These are phyloP conservation scores for Trichophyton schoenleinii DNA, from an alignment of 2,329 filamentous ascomycete genomes.

Conservation along the genomic window DNA sequence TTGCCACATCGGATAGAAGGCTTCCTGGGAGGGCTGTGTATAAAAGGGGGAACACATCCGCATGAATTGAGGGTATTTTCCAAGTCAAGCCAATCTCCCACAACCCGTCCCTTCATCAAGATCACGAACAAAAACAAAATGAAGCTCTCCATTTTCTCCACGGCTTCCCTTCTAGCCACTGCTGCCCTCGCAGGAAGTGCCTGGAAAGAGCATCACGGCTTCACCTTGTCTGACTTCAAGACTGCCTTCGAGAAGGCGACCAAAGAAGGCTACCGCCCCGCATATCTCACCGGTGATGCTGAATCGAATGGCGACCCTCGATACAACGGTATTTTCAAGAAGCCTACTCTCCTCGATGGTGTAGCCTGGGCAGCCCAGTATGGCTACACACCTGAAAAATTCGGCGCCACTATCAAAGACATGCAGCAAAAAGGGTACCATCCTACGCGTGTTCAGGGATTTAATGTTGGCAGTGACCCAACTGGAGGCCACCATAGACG, in stretches of 20 bases:
- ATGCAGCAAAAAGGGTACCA: slow-evolving; percentile 6
- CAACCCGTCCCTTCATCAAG: neutral
- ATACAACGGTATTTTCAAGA: slow-evolving; percentile 10
- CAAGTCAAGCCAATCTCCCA: neutral
- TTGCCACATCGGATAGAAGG: neutral
- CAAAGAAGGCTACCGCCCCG: slow-evolving; percentile 7
- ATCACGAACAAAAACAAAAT: neutral
- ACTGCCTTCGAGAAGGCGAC: slow-evolving; percentile 5
- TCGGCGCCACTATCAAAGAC: slow-evolving; percentile 6
- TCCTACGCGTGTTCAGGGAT: neutral
- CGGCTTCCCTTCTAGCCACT: neutral
- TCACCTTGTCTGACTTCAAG: slow-evolving; percentile 8
- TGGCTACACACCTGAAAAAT: slow-evolving; percentile 5
- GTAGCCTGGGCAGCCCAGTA: slow-evolving; percentile 7
- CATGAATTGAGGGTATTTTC: too few species aligned
- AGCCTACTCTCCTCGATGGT: neutral
- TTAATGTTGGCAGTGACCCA: neutral
- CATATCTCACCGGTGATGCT: slow-evolving; percentile 9
- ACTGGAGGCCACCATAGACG: neutral
- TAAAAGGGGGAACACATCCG: neutral
- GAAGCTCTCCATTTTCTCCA: neutral
- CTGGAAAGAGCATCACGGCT: slow-evolving; percentile 7
- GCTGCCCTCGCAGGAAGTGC: neutral
- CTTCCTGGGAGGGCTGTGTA: too few species aligned
- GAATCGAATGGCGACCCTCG: slow-evolving; percentile 1